Conservation (phyloP, 441 rosid genomes). For the Erysimum cheiri region DNA sequence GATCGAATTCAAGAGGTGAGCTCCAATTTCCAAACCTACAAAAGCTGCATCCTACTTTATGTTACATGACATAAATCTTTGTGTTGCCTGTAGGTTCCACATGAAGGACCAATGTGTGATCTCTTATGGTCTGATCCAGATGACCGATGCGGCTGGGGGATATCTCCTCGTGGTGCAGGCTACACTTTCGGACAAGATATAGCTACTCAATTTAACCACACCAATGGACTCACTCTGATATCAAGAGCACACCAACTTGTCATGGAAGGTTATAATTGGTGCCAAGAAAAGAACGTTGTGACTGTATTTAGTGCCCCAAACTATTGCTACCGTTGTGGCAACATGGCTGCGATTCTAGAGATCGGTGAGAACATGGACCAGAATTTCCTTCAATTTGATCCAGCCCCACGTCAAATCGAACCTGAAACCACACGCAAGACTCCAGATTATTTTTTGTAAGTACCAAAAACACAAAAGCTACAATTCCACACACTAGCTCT, state of each 20-base stretch:
- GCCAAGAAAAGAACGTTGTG: conserved; percentile 43
- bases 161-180: conserved; percentile 46
- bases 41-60: neutral
- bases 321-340: conserved; percentile 44
- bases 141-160: conserved; percentile 44
- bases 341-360: conserved; percentile 44
- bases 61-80: neutral
- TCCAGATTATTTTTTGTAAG: conserved; percentile 45
- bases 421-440: conserved; percentile 45
- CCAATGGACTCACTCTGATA: conserved; percentile 40
- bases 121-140: conserved; percentile 46
- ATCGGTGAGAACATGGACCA: conserved; percentile 42
- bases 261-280: conserved; percentile 45
- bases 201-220: conserved; percentile 41
- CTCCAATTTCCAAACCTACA: neutral
- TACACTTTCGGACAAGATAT: conserved; percentile 43
- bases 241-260: conserved; percentile 46
- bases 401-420: conserved; percentile 39
- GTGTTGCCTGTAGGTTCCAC: conserved; percentile 38
- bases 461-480: neutral
- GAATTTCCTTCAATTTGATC: conserved; percentile 44
- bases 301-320: conserved; percentile 45
- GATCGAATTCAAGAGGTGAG: conserved; percentile 41
- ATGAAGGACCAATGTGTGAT: conserved; percentile 48
- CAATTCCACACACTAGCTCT: conserved; percentile 4